Evolutionary conservation across 495 filamentous ascomycete genomes (phyloP).

Genomic region (Tuber borchii): DNA sequence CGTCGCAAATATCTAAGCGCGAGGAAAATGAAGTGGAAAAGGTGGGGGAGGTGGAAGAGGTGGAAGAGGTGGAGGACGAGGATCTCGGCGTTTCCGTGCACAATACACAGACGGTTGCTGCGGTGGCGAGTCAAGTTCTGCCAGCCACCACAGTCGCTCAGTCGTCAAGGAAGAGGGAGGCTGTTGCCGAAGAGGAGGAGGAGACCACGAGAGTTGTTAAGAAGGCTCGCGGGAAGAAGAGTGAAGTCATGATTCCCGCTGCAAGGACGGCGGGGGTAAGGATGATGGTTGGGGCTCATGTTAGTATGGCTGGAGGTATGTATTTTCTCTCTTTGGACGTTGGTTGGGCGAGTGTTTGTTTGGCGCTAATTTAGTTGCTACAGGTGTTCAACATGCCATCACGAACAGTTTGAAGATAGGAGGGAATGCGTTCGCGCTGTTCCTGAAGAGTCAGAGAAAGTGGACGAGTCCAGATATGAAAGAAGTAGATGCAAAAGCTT

Average conservation of each 20-base stretch:
- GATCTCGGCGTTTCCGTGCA: background rate
- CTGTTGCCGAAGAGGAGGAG: slow-evolving; percentile 42
- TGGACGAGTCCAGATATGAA: slow-evolving; percentile 80
- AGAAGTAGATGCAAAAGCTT: slow-evolving; percentile 58
- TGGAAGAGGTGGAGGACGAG: slow-evolving; percentile 2
- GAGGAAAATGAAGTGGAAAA: background rate
- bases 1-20: background rate
- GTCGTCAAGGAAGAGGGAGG: slow-evolving; percentile 36
- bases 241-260: slow-evolving; percentile 57
- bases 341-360: slow-evolving; percentile 7
- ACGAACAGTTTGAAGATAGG: slow-evolving; percentile 74
- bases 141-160: background rate
- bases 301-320: slow-evolving; percentile 76
- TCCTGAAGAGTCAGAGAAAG: slow-evolving; percentile 91
- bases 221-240: slow-evolving; percentile 28
- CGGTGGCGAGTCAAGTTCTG: background rate
- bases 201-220: slow-evolving; percentile 12
- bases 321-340: slow-evolving; percentile 15
- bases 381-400: slow-evolving; percentile 83
- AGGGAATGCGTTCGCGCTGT: slow-evolving; percentile 86
- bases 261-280: slow-evolving; percentile 61
- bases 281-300: slow-evolving; percentile 87
- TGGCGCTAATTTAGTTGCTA: slow-evolving; percentile 10
- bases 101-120: background rate
- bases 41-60: background rate